Evolutionary conservation across 2,329 filamentous ascomycete genomes (phyloP), one percentile per base, ranked within the genome.

Genomic region (Monilinia fructicola): DNA sequence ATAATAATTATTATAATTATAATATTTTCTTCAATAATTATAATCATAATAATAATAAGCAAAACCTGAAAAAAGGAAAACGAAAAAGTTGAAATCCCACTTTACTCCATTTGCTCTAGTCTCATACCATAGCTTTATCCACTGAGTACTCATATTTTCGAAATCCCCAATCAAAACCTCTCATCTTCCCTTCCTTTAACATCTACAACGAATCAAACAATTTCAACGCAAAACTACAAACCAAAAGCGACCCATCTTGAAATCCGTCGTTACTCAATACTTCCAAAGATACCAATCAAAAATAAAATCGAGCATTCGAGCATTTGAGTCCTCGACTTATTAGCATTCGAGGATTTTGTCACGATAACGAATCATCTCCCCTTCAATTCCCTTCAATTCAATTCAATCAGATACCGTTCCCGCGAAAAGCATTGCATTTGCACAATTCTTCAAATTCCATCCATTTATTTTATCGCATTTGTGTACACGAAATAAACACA

Each of bases 191-290:
- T 65, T 50, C 53, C 54, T 48, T 48, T 40, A 38, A 26, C 52
- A 58, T 65, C 62, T 50, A 65, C 62, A 65, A 55, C 62, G 58
- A 65, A 65, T 65, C 62, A 65, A 50, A 56, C 62, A 64, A 56
- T 55, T 50, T 56, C 53, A 46, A 35, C 12, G 42, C 53, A 56
- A 64, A 55, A 64, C 28, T n/a, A 38, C 53, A 26, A 35, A 16
- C 42, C 58, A 28, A 31, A 35, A n/a, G 38, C 50, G 50, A 64
- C 58, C 58, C 58, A 50, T 48, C 59, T 40, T 56, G 26, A 55
- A 65, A 35, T 56, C 16, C 54, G 26, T 44, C 48, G 40, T 64
- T 35, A 55, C 52, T 26, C 42, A 59, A 59, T n/a, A n/a, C 26
- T 7, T 14, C 16, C 10, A 44, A 21, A 46, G 26, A 59, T 59